A percentile compares a stretch with the other conserved stretches of the same genome.
phyloP scores from a whole-genome alignment of 768 basidiomycete genomes.

The Collybia sp. region DNA sequence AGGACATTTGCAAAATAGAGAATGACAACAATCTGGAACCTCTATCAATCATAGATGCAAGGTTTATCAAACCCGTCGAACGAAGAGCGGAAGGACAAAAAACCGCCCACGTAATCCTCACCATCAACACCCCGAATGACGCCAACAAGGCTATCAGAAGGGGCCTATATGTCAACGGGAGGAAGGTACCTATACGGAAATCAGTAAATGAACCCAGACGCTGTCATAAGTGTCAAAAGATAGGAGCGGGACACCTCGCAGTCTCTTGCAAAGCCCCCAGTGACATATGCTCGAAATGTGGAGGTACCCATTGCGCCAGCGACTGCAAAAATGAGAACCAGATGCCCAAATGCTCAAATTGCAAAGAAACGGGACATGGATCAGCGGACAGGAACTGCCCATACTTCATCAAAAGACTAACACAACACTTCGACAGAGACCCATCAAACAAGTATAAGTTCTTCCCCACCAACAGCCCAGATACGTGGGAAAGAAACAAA shows the following conservation, averaged over 20 bases:
- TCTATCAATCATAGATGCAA: constrained; percentile 5
- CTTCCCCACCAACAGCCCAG: too few relatives aligned
- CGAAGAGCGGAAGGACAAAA: constrained; percentile 10
- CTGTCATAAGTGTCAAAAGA: constrained; percentile 22
- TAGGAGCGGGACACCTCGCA: constrained; percentile 6
- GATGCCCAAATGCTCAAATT: constrained; percentile 17
- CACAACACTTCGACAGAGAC: too few relatives aligned
- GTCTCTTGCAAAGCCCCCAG: constrained; percentile 4
- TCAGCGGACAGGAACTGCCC: constrained; percentile 13
- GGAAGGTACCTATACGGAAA: constrained; percentile 8
- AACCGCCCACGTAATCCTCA: constrained; percentile 17
- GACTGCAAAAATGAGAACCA: constrained; percentile 8
- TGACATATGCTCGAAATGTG: constrained; percentile 12
- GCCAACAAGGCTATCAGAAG: constrained; percentile 18
- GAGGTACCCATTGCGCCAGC: constrained; percentile 12
- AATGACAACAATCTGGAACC: constrained; percentile 5
- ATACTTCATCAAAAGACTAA: too few relatives aligned
- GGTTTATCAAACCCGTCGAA: constrained; percentile 21
- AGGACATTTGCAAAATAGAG: constrained; percentile 6
- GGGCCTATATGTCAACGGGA: constrained; percentile 12
- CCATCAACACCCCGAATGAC: constrained; percentile 7
- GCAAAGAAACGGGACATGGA: constrained; percentile 18
- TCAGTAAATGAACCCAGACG: constrained; percentile 13
- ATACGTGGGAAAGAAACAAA: too few relatives aligned
- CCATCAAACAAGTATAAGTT: too few relatives aligned